Base-by-base conservation (phyloP, 768 basidiomycete genomes). In the Trametes gibbosa region DNA sequence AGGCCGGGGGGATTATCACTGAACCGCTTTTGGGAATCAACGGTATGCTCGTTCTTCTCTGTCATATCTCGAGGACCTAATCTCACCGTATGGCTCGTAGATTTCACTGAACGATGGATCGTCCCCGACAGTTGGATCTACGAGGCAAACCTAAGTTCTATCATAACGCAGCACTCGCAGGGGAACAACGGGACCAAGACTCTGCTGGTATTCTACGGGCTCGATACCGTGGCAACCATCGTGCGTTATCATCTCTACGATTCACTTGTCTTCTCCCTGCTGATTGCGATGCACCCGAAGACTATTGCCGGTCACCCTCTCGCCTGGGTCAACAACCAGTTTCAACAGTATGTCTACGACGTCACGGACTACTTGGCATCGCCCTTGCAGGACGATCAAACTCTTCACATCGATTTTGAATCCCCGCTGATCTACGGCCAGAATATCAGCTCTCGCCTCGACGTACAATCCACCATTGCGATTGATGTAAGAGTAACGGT, bases 311-410 rank as follows among this genome's bases (percentile, higher is more conserved):
- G 77, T 8, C 74, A 81, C 27, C 77, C 81, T 10, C 70, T 85
- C 21, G 78, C 80, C 17, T 83, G 82, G 81, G 80, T 83, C 24
- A 78, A 81, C 68, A 83, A 84, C 62, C 76, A 82, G 64, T 84
- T 84, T 67, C 75, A 74, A 34, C 82, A 82, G 67, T 81, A 81
- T 62, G 73, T 73, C 14, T 83, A 76, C 59, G 82, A 84, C 56
- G 74, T 84, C 10, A 76, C 82, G 1, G 69, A 74, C n/a, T 66
- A 74, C n/a, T 67, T 81, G 17, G 61, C 66, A 0, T 66, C 74
- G 12, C 70, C 75, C 2, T 34, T 67, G 0, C 58, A 66, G 7
- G 67, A 64, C n/a, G 68, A 77, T 56, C 75, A 66, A 10, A 80
- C 83, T 42, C 56, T 84, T 32, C 81, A 80, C 0, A 71, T 84